Conservation (phyloP, 1,139 yeast genomes). For the Kazachstania sp. region DNA sequence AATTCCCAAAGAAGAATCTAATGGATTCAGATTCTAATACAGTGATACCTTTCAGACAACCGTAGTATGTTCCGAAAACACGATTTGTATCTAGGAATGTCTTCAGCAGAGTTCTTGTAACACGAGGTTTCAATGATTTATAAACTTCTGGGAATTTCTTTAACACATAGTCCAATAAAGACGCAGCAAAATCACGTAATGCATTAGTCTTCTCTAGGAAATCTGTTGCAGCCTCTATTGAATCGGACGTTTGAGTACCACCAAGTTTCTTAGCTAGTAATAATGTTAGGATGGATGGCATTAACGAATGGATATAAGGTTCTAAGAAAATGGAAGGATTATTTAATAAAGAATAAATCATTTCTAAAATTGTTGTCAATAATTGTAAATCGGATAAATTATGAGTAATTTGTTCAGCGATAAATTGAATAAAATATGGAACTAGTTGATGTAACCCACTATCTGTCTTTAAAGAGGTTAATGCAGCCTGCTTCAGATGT, state of each 20-base stretch:
- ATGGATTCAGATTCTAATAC: slow-evolving; percentile 85
- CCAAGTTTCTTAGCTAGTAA: slow-evolving; percentile 89
- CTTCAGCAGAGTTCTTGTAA: slow-evolving; percentile 81
- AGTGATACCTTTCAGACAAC: slow-evolving; percentile 77
- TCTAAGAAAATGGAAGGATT: slow-evolving; percentile 85
- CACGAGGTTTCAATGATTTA: slow-evolving; percentile 86
- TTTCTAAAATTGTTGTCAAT: slow-evolving; percentile 83
- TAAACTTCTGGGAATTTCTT: slow-evolving; percentile 77
- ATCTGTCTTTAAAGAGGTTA: slow-evolving; percentile 75
- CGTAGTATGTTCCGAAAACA: slow-evolving; percentile 86
- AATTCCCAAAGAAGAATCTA: slow-evolving; percentile 75
- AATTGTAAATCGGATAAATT: slow-evolving; percentile 67
- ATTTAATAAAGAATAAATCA: slow-evolving; percentile 73
- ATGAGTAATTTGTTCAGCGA: slow-evolving; percentile 90
- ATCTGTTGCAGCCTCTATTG: slow-evolving; percentile 12
- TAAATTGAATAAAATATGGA: slow-evolving; percentile 92
- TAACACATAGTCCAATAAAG: slow-evolving; percentile 68
- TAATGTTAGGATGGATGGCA: slow-evolving; percentile 90
- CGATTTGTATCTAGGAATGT: slow-evolving; percentile 73
- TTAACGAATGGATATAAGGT: slow-evolving; percentile 91
- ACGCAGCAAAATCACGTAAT: slow-evolving; percentile 82
- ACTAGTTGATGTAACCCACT: slow-evolving; percentile 96
- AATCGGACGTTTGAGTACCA: slow-evolving; percentile 29
- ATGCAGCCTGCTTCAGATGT: slow-evolving; percentile 63
- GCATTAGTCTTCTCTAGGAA: slow-evolving; percentile 41